Conservation (phyloP, 139 green algal species). For the Closterium sp. region DNA sequence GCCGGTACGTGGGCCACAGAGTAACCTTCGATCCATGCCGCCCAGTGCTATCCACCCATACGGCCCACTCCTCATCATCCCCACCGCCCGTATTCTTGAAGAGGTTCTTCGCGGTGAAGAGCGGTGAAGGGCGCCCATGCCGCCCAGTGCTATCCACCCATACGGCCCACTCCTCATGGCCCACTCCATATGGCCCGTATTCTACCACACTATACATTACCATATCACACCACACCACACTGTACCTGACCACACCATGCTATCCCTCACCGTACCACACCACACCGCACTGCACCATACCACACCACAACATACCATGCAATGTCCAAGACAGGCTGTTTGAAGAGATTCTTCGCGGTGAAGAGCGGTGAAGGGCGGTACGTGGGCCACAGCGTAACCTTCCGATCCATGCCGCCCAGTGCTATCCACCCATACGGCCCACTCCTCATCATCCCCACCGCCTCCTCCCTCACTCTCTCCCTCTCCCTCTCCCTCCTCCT, state of each 20-base stretch:
- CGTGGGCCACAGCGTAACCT: conserved; percentile 63
- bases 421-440: conserved; percentile 58
- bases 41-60: conserved; percentile 65
- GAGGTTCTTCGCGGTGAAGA: too few relatives aligned
- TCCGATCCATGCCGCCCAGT: conserved; percentile 67
- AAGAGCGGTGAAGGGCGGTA: conserved; percentile 42
- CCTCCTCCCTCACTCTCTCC: not conserved
- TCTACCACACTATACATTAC: too few relatives aligned
- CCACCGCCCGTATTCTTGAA: not conserved
- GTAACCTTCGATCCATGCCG: conserved; percentile 65
- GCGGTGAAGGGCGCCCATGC: too few relatives aligned
- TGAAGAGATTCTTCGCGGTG: conserved; percentile 51
- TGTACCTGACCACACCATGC: too few relatives aligned
- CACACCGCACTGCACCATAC: not conserved
- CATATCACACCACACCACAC: too few relatives aligned
- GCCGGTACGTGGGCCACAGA: conserved; percentile 58
- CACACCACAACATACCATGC: conserved; percentile 62
- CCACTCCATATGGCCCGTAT: too few relatives aligned
- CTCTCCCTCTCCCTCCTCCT: not conserved
- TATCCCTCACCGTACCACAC: not conserved
- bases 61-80: not conserved
- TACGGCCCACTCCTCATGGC: too few relatives aligned
- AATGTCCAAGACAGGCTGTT: conserved; percentile 68
- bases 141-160: too few relatives aligned
- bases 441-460: not conserved